Base-by-base conservation (phyloP, 495 filamentous ascomycete species). In the Thermochaetoides thermophila region DNA sequence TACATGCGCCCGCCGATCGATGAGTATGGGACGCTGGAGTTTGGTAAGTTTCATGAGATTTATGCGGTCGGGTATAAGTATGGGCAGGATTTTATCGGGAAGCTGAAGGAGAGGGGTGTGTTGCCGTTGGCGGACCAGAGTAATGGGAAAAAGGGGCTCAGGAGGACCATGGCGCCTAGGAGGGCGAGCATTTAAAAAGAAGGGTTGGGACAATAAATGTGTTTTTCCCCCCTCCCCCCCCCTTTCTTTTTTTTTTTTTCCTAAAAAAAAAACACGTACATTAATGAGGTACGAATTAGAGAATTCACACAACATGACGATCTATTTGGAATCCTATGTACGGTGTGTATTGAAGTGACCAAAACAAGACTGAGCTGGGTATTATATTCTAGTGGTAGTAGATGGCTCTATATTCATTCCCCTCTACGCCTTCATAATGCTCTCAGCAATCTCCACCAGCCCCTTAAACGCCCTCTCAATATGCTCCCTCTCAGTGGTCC, bases 1-100 rank as follows among this genome's bases (percentile, higher is more conserved):
- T 99, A 96, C 49, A 89, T 96, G 81, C 69, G 89, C 4, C 91
- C 91, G 17, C 89, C 89, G 3, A 79, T 99, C 35, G 91, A 96
- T 46, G 66, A 72, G 5, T 96, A 91, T 37, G 89, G 85, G 0
- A 99, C 89, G 6, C 57, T 99, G 32, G 91, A 96, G 27, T 99
- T 99, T 62, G 81, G 71, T 33, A 94, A 85, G 53, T 96, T 99
- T 56, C 85, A 93, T 39, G 89, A 96, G 62, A 95, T 99, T 38
- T 93, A 87, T 48, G 63, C 76, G 45, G 64, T 94, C 2, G 91
- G 89, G 3, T 94, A 91, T 52, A 59, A 68, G 20, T 96, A 76
- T 59, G 89, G 85, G 12, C 79, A 75, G 53, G 66, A 78, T 36
- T 92, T 74, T 55, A 53, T 97, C 26, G 71, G 67, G 18, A 63